Percentiles rank a stretch among this genome's conserved stretches.
Evolutionary conservation across 139 green algal genomes (phyloP).

Genomic region (Asterochloris erici): DNA sequence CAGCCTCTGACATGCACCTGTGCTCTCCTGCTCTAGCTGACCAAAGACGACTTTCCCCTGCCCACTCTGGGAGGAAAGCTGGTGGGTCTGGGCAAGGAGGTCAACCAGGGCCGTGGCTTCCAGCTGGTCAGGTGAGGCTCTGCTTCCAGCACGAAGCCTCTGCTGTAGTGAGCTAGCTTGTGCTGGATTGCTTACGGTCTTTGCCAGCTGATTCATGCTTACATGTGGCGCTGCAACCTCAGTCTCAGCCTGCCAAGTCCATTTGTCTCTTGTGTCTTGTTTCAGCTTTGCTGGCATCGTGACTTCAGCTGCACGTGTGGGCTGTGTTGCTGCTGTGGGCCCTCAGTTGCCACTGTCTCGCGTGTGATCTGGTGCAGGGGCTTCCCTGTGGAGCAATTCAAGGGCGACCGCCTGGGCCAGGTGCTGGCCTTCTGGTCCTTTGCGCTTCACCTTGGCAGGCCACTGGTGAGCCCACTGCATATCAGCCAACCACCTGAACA

Average conservation of each 20-base stretch:
- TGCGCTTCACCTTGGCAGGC: slow-evolving; percentile 14
- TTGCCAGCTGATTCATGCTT: neutral
- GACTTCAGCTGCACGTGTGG: no score
- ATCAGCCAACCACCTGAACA: neutral
- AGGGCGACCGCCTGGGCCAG: slow-evolving; percentile 16
- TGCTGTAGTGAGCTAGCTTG: neutral
- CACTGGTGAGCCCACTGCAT: neutral
- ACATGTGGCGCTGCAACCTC: neutral
- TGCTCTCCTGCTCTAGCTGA: slow-evolving; percentile 12
- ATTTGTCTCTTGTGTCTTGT: no score
- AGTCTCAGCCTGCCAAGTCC: no score
- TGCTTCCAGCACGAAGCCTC: no score
- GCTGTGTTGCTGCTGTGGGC: no score
- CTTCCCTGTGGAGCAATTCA: slow-evolving; percentile 26
- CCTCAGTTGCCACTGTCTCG: neutral
- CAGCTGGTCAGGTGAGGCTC: slow-evolving; percentile 11
- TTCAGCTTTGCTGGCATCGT: no score
- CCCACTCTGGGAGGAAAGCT: slow-evolving; percentile 17
- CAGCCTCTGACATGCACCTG: neutral
- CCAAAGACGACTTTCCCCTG: slow-evolving; percentile 1
- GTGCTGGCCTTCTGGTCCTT: slow-evolving; percentile 26
- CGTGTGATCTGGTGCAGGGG: neutral
- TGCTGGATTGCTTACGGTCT: neutral
- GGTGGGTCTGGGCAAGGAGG: slow-evolving; percentile 2
- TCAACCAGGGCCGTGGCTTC: slow-evolving; percentile 17